Conservation (phyloP, 164 flowering plant species). For the Stephania yunnanensis region DNA sequence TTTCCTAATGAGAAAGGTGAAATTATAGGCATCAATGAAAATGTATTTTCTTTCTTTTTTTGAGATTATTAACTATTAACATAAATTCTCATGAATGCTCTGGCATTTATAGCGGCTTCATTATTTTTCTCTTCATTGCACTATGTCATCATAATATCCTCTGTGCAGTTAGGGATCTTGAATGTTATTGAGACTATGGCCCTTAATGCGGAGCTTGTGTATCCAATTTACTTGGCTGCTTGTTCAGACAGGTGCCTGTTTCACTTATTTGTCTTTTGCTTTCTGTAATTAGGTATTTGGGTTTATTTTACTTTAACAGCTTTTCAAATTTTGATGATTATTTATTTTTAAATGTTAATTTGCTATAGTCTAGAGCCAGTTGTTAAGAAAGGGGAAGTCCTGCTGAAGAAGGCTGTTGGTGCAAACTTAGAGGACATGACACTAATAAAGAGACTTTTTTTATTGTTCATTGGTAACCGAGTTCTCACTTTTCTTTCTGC, state of each 20-base stretch:
- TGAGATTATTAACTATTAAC: background rate
- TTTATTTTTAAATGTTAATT: conserved; percentile 20
- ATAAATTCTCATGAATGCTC: background rate
- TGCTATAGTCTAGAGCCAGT: conserved; percentile 74
- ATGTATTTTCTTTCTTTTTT: background rate
- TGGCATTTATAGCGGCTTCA: background rate
- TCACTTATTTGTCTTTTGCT: background rate
- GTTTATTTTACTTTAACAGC: background rate
- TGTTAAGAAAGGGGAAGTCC: conserved; percentile 81
- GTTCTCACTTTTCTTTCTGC: background rate
- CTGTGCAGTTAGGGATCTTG: conserved; percentile 69
- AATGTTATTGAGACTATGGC: conserved; percentile 76
- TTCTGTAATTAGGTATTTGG: background rate
- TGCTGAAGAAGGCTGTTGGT: conserved; percentile 64
- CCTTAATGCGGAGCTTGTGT: conserved; percentile 57
- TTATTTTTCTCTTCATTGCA: background rate
- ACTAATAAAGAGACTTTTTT: conserved; percentile 59
- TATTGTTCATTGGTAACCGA: conserved; percentile 71
- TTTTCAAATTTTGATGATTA: background rate
- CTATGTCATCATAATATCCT: conserved; percentile 11
- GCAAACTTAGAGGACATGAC: conserved; percentile 66
- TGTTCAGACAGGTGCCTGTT: conserved; percentile 59
- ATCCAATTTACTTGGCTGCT: conserved; percentile 72
- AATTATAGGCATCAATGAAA: background rate
- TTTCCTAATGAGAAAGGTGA: conserved; percentile 70